These are phyloP conservation scores for Neospermospora avenae DNA, from an alignment of 2,329 filamentous ascomycete species.

Conservation along the genomic window DNA sequence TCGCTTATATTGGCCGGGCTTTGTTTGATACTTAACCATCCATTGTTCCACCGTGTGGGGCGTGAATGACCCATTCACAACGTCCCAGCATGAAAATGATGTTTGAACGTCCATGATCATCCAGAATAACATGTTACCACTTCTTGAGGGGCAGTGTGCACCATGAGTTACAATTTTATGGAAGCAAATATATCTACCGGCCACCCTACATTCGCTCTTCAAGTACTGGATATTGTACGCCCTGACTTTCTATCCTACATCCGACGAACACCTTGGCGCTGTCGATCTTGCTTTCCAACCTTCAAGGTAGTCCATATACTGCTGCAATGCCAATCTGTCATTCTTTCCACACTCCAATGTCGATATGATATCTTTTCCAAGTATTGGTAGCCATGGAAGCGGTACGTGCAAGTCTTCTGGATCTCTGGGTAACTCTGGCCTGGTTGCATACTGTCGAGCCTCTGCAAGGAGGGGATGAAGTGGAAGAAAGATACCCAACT, in stretches of 20 bases:
- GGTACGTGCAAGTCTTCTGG: conserved; percentile 1
- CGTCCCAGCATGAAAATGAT: background rate
- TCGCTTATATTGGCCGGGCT: background rate
- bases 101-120: background rate
- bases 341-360: conserved; percentile 8
- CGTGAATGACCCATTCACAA: background rate
- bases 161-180: background rate
- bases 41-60: background rate
- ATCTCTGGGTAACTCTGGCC: background rate
- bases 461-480: conserved; percentile 18
- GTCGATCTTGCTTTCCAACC: background rate
- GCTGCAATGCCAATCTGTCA: conserved; percentile 8
- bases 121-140: background rate
- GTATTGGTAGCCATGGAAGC: conserved; percentile 7
- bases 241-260: background rate
- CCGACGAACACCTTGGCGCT: background rate
- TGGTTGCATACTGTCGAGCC: conserved; percentile 5
- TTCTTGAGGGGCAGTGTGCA: background rate
- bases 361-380: conserved; percentile 7
- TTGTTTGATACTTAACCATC: background rate
- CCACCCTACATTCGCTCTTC: background rate
- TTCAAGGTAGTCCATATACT: conserved; percentile 11
- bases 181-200: background rate
- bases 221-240: background rate
- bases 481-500: conserved; percentile 15